Evolutionary conservation across 345 rosid genomes (phyloP), one percentile per base, ranked within the genome.

Genomic region (Linum lewisii): DNA sequence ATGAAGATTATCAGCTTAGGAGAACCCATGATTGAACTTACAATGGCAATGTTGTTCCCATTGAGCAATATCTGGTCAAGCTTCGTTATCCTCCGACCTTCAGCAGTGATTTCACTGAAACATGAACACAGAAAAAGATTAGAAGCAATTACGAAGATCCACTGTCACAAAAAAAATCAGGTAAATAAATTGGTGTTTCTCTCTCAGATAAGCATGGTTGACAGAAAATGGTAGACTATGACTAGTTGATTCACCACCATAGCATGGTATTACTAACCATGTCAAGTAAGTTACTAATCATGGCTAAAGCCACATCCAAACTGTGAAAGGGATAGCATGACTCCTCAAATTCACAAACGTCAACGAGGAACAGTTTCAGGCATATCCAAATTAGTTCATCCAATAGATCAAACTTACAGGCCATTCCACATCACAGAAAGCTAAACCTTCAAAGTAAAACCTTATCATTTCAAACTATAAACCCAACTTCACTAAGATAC

Each of bases 21-120:
- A n/a, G 24, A 51, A 34, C 19, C 54, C 9, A 37, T 16, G 7
- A 23, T 38, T 10, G 47, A 52, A 77, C 97, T 84, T 77, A 89
- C 95, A 66, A 87, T 87, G 52, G 97, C 97, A 59, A 89, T 89
- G 79, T 89, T 85, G 82, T 89, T 93, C 63, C 99, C 96, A 20
- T 89, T 93, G 57, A 87, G 94, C 65, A 94, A 70, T 66, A 94
- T 94, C 73, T 90, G 96, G 78, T 90, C 95, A 59, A 90, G 97
- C 88, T 90, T 94, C 21, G 97, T 87, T 45, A 90, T 81, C 65
- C 97, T 73, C 59, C 87, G 77, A 58, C 96, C 97, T 79, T 93
- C 99, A 37, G 95, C 56, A 24, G 99, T 81, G 65, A 94, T 84
- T 77, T 89, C 99, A 69, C 99, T 90, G 75, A 11, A 26, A 69